These are phyloP conservation scores for Exophiala viscosa DNA, from an alignment of 2,329 filamentous ascomycete species.

Conservation along the genomic window DNA sequence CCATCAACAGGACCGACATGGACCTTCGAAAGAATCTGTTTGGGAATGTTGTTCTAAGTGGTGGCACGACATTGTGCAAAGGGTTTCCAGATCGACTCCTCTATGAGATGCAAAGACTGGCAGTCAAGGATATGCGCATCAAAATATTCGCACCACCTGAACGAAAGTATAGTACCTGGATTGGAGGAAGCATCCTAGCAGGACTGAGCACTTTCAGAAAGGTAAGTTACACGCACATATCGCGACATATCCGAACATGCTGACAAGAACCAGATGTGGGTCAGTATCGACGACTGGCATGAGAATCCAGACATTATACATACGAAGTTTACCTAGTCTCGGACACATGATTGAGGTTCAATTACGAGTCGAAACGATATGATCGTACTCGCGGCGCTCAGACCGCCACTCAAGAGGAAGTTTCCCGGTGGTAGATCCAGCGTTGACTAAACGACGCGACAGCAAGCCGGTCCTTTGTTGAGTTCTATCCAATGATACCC, in stretches of 20 bases:
- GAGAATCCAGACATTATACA: slow-evolving; percentile 99
- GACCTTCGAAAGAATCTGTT: slow-evolving; percentile 92
- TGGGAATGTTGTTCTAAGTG: slow-evolving; percentile 94
- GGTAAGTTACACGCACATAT: slow-evolving; percentile 51
- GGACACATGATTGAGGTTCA: background rate
- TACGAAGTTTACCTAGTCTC: slow-evolving; percentile 79
- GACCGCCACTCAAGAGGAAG: background rate
- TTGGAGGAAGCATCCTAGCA: slow-evolving; percentile 93
- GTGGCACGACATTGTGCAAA: slow-evolving; percentile 92
- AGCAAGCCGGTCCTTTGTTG: slow-evolving; percentile 2
- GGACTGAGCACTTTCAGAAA: slow-evolving; percentile 98
- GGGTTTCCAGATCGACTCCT: slow-evolving; percentile 92
- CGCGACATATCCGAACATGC: slow-evolving; percentile 1
- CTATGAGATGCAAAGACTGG: slow-evolving; percentile 85
- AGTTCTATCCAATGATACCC: background rate
- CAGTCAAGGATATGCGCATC: slow-evolving; percentile 98
- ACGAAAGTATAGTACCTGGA: slow-evolving; percentile 98
- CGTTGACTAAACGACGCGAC: background rate
- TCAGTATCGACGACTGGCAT: slow-evolving; percentile 99
- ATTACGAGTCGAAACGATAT: slow-evolving; percentile 1
- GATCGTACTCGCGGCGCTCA: background rate
- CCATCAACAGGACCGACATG: slow-evolving; percentile 91
- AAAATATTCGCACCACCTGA: slow-evolving; percentile 98
- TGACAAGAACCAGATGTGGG: slow-evolving; percentile 78
- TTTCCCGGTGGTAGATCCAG: background rate